A percentile compares a stretch with the other conserved stretches of the same genome.
These are phyloP conservation scores for Potentilla sterilis DNA, from an alignment of 306 rosid species.

Conservation along the genomic window DNA sequence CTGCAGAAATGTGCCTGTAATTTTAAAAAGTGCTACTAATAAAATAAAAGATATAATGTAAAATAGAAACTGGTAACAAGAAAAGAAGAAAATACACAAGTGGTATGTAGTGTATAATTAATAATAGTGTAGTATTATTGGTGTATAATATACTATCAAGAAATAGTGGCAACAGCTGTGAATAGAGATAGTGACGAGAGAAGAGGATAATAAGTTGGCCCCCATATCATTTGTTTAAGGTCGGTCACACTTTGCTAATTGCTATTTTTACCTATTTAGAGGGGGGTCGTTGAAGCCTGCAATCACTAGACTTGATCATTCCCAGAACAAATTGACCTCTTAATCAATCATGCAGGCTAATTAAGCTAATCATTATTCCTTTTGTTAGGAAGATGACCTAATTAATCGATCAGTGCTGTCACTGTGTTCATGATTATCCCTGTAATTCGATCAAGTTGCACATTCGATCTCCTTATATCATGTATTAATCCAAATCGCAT, in stretches of 20 bases:
- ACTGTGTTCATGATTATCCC: neutral
- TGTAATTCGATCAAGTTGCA: neutral
- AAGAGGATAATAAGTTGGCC: conserved; percentile 68
- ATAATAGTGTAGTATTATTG: neutral
- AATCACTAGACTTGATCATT: conserved; percentile 25
- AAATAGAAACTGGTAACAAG: neutral
- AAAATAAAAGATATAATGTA: neutral
- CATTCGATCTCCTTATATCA: neutral
- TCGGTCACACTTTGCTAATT: conserved; percentile 55
- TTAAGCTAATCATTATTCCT: neutral
- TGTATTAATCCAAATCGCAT: too few relatives aligned
- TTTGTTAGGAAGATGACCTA: neutral
- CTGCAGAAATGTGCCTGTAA: neutral
- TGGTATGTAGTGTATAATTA: neutral
- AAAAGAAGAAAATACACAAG: neutral
- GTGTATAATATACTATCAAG: conserved; percentile 7
- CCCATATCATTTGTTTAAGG: conserved; percentile 25
- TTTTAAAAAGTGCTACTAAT: neutral
- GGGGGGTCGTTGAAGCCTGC: conserved; percentile 37
- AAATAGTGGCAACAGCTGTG: conserved; percentile 64
- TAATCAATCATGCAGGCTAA: conserved; percentile 19
- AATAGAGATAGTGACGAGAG: conserved; percentile 41
- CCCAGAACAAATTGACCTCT: conserved; percentile 42
- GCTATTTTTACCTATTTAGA: neutral
- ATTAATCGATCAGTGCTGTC: neutral